Conservation (phyloP, 2,329 filamentous ascomycete species). For the Colletotrichum sp. region DNA sequence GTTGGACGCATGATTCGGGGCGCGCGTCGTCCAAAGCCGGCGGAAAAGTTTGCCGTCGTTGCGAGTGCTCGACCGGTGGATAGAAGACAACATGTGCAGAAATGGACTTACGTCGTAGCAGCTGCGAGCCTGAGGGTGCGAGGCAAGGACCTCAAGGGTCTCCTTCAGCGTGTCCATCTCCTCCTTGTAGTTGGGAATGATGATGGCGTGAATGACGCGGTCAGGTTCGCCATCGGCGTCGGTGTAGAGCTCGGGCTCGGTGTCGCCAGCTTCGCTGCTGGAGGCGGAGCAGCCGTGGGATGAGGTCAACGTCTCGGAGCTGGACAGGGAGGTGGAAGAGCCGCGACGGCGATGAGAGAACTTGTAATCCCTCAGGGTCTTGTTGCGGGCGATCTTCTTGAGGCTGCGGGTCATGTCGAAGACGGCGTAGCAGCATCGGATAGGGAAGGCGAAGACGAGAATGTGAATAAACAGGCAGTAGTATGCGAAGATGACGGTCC, state of each 20-base stretch:
- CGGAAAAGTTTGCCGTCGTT: not conserved
- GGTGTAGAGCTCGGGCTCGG: conserved; percentile 50
- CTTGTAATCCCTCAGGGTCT: conserved; percentile 53
- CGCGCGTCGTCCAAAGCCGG: not conserved
- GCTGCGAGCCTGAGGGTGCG: conserved; percentile 65
- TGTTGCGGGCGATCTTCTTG: conserved; percentile 48
- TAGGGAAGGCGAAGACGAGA: conserved; percentile 67
- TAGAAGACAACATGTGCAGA: not conserved
- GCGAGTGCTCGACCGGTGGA: not conserved
- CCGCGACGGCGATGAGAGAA: conserved; percentile 52
- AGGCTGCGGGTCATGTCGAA: conserved; percentile 61
- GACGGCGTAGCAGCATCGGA: conserved; percentile 67
- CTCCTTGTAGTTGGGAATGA: conserved; percentile 79
- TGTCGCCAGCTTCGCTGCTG: conserved; percentile 57
- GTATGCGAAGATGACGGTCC: conserved; percentile 63
- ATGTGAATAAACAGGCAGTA: conserved; percentile 71
- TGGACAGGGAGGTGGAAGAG: conserved; percentile 61
- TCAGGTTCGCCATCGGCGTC: conserved; percentile 49
- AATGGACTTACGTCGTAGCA: conserved; percentile 70
- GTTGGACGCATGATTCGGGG: not conserved
- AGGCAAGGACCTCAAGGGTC: conserved; percentile 72
- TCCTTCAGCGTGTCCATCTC: conserved; percentile 71
- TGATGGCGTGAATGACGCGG: conserved; percentile 67
- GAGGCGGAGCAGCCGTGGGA: conserved; percentile 52
- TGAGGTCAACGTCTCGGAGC: conserved; percentile 58